Evolutionary conservation across 228 moss, liverwort and hornwort species (phyloP).

Genomic region (Sphagnum magellanicum): DNA sequence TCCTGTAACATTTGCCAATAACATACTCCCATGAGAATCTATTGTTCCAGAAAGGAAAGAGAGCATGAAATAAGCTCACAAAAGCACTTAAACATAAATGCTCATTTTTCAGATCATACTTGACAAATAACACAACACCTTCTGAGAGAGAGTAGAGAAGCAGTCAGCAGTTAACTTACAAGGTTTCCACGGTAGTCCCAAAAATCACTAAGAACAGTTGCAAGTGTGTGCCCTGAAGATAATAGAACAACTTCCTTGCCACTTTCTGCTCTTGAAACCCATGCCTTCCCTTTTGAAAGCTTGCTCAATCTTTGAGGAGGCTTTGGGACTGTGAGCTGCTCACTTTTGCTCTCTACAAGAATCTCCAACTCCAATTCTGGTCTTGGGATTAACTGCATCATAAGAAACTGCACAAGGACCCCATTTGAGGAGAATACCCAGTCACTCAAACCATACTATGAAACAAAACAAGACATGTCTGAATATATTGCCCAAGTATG

Average conservation of each 20-base stretch:
- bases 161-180: conserved; percentile 16
- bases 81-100: too few relatives aligned
- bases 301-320: conserved; percentile 53
- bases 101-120: too few relatives aligned
- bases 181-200: conserved; percentile 57
- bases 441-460: too few relatives aligned
- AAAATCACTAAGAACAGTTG: conserved; percentile 32
- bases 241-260: conserved; percentile 53
- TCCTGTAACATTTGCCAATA: too few relatives aligned
- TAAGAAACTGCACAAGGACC: conserved; percentile 23
- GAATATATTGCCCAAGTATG: too few relatives aligned
- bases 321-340: conserved; percentile 43
- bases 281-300: conserved; percentile 48
- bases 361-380: conserved; percentile 47
- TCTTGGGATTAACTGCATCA: conserved; percentile 27
- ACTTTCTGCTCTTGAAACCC: conserved; percentile 51
- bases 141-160: too few relatives aligned
- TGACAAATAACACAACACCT: too few relatives aligned
- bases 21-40: too few relatives aligned
- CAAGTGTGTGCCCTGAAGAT: conserved; percentile 37
- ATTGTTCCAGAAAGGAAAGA: too few relatives aligned
- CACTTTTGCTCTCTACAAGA: conserved; percentile 52
- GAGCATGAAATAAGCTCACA: too few relatives aligned
- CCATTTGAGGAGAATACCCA: too few relatives aligned
- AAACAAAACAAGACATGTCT: too few relatives aligned